A percentile compares a stretch with the other conserved stretches of the same genome.
phyloP scores from a whole-genome alignment of 805 yeast species.

The Teunomyces panamensis region DNA sequence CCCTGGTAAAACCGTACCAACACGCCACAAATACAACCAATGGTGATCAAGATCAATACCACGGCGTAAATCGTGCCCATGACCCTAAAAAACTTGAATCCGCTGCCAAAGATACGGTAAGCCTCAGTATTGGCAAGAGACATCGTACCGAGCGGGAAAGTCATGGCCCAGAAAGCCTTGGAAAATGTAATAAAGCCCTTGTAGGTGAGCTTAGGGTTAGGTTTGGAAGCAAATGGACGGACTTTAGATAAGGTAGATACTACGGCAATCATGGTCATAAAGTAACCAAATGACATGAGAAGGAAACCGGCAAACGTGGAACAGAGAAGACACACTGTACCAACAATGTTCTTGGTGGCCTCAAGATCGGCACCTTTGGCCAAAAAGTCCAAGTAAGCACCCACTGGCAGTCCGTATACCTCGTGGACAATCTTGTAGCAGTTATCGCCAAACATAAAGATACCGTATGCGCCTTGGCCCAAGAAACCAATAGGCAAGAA shows the following conservation, averaged over 20 bases:
- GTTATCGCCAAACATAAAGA: conserved; percentile 53
- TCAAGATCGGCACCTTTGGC: conserved; percentile 1
- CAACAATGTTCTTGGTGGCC: conserved; percentile 11
- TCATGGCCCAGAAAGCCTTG: conserved; percentile 65
- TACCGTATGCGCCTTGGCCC: conserved; percentile 81
- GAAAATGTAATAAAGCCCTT: conserved; percentile 16
- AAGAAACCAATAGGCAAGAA: conserved; percentile 80
- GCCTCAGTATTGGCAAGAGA: conserved; percentile 56
- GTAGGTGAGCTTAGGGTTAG: conserved; percentile 20
- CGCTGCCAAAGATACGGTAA: conserved; percentile 24
- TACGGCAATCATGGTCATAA: conserved; percentile 39
- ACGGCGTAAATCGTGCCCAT: conserved; percentile 60
- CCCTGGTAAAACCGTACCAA: conserved; percentile 2
- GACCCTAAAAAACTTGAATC: conserved; percentile 57
- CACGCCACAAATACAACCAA: conserved; percentile 32
- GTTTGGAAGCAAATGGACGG: conserved; percentile 30
- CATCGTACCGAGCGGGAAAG: conserved; percentile 85
- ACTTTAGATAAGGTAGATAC: conserved; percentile 42
- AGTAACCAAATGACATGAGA: conserved; percentile 57
- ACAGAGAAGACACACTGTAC: conserved; percentile 12
- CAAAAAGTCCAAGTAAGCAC: conserved; percentile 2
- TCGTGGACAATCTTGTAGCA: conserved; percentile 11
- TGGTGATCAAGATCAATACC: conserved; percentile 43
- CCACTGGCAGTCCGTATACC: not conserved
- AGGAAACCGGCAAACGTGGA: conserved; percentile 32